A percentile compares a stretch with the other conserved stretches of the same genome.
These are phyloP conservation scores for Fusarium verticillioides DNA, from an alignment of 2,329 filamentous ascomycete species.

Conservation along the genomic window DNA sequence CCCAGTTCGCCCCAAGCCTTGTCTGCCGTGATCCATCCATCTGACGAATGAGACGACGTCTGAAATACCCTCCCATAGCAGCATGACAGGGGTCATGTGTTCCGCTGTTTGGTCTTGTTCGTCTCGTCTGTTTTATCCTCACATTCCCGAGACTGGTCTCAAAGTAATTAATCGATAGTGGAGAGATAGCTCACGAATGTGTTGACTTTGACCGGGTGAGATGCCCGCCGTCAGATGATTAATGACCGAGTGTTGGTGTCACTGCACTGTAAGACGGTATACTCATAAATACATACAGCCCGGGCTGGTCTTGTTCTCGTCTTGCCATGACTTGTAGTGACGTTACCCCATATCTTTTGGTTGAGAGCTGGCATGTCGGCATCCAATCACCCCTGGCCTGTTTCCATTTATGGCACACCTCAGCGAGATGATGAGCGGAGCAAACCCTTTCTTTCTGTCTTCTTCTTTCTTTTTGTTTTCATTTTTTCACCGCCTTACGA, in stretches of 20 bases:
- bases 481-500: constrained; percentile 28
- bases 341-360: constrained; percentile 35
- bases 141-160: constrained; percentile 31
- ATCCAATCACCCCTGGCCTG: constrained; percentile 25
- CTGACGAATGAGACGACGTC: constrained; percentile 25
- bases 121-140: constrained; percentile 20
- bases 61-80: constrained; percentile 16
- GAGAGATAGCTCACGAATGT: neutral
- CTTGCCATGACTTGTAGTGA: constrained; percentile 33
- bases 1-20: constrained; percentile 31
- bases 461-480: neutral
- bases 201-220: neutral
- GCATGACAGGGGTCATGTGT: constrained; percentile 33
- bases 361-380: constrained; percentile 29
- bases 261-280: neutral
- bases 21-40: constrained; percentile 25
- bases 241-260: neutral
- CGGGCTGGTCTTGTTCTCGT: constrained; percentile 5
- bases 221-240: neutral
- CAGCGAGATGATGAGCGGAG: constrained; percentile 29
- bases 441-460: constrained; percentile 1
- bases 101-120: neutral
- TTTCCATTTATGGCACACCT: constrained; percentile 33
- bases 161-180: neutral
- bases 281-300: neutral